These are phyloP conservation scores for Hypoxylon crocopeplum DNA, from an alignment of 495 filamentous ascomycete species.

Conservation along the genomic window DNA sequence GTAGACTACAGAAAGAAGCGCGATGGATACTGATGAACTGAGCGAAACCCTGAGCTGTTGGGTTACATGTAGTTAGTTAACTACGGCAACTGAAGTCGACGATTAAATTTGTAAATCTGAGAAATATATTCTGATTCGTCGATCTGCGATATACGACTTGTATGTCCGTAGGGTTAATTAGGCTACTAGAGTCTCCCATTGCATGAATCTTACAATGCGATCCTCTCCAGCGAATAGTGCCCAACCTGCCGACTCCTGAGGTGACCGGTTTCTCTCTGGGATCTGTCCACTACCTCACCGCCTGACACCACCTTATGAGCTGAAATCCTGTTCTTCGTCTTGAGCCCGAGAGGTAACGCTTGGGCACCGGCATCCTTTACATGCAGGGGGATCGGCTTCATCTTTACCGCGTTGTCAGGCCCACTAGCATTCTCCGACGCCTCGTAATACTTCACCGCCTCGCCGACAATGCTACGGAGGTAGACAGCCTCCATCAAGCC, in stretches of 20 bases:
- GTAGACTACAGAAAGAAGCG: too few species aligned
- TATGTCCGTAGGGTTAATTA: neutral
- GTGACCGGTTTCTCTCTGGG: constrained; percentile 71
- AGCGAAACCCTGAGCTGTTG: too few species aligned
- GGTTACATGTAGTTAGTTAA: too few species aligned
- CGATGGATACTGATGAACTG: too few species aligned
- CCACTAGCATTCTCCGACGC: constrained; percentile 44
- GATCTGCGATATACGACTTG: neutral
- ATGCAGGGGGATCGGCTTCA: constrained; percentile 36
- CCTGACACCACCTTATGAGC: constrained; percentile 63
- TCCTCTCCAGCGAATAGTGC: constrained; percentile 78
- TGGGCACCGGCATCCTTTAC: constrained; percentile 37
- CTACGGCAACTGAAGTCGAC: too few species aligned
- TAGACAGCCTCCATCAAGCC: constrained; percentile 77
- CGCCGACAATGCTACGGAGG: constrained; percentile 70
- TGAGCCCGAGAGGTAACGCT: constrained; percentile 75
- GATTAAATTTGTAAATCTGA: too few species aligned
- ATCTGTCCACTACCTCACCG: constrained; percentile 69
- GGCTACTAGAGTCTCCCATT: too few species aligned
- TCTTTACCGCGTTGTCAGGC: constrained; percentile 9
- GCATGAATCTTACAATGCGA: constrained; percentile 57
- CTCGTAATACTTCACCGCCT: constrained; percentile 71
- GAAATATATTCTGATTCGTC: neutral
- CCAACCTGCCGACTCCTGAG: constrained; percentile 74
- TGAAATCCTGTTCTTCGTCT: constrained; percentile 62